These are phyloP conservation scores for Flaveria brownii DNA, from an alignment of 129 eudicot genomes.

Conservation along the genomic window DNA sequence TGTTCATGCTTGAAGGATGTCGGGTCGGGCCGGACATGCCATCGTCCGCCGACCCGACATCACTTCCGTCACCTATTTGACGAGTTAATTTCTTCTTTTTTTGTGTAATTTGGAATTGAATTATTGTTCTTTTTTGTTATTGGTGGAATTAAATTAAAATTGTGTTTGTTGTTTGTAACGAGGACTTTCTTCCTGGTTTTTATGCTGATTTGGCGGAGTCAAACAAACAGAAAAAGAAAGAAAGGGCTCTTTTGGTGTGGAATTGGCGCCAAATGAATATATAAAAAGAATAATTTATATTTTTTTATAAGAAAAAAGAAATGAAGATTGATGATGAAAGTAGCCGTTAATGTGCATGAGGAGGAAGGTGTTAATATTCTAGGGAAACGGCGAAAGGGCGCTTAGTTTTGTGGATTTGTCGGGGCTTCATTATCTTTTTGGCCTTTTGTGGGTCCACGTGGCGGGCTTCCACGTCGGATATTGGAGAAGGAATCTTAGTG, in stretches of 20 bases:
- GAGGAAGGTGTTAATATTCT: constrained; percentile 26
- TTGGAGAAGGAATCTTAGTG: constrained; percentile 26
- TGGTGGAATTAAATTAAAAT: constrained; percentile 10
- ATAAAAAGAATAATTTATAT: not conserved
- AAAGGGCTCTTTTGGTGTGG: not conserved
- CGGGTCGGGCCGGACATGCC: constrained; percentile 78
- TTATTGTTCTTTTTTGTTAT: constrained; percentile 21
- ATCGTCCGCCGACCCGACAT: constrained; percentile 79
- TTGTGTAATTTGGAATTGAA: constrained; percentile 21
- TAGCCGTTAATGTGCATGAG: constrained; percentile 60
- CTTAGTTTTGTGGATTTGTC: constrained; percentile 47
- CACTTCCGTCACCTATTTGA: constrained; percentile 58
- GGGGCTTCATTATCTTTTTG: constrained; percentile 19
- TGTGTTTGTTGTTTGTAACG: not conserved
- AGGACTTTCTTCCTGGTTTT: constrained; percentile 18
- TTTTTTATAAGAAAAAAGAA: not conserved
- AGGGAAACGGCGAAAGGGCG: constrained; percentile 36
- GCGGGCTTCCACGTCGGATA: constrained; percentile 40
- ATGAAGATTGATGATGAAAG: constrained; percentile 36
- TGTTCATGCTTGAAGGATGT: constrained; percentile 94
- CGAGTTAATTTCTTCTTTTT: not conserved
- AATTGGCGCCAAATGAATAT: constrained; percentile 43
- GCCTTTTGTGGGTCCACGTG: constrained; percentile 29
- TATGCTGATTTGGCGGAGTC: constrained; percentile 44
- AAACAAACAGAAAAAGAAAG: constrained; percentile 16